Conservation (phyloP, 2,329 filamentous ascomycete species). For the Tolypocladium inflatum region DNA sequence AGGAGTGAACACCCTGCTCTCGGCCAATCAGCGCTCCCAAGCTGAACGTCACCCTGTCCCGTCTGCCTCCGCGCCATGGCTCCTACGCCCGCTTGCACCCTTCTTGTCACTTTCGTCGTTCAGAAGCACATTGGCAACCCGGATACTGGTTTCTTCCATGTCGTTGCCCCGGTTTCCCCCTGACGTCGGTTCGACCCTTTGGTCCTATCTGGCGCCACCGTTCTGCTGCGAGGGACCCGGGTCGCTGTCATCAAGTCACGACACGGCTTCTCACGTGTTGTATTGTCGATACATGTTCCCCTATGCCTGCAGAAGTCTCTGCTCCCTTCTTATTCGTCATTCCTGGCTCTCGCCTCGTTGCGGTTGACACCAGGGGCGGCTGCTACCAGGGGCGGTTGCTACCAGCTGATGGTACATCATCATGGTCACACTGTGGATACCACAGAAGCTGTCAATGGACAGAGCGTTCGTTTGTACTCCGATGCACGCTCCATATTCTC, state of each 20-base stretch:
- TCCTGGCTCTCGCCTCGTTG: not conserved
- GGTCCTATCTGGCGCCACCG: not conserved
- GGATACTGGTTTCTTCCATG: not conserved
- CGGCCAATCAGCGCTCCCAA: not conserved
- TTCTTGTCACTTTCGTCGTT: not conserved
- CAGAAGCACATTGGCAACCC: not conserved
- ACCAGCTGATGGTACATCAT: not conserved
- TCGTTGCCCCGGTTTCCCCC: not conserved
- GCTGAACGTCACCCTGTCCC: not conserved
- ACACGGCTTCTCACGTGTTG: not conserved
- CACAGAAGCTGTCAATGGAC: not conserved
- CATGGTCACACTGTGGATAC: not conserved
- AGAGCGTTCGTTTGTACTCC: not conserved
- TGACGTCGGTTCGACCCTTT: not conserved
- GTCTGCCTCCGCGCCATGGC: not conserved
- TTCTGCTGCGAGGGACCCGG: too few species aligned
- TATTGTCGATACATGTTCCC: not conserved
- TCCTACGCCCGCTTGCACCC: not conserved
- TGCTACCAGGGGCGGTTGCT: not conserved
- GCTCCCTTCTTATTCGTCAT: not conserved
- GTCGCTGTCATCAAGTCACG: not conserved
- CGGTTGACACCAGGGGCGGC: not conserved
- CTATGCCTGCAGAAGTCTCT: not conserved
- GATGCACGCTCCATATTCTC: not conserved
- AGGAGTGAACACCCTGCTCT: not conserved